Base-by-base conservation (phyloP, 2,329 filamentous ascomycete species). In the Westerdykella aurantiaca region DNA sequence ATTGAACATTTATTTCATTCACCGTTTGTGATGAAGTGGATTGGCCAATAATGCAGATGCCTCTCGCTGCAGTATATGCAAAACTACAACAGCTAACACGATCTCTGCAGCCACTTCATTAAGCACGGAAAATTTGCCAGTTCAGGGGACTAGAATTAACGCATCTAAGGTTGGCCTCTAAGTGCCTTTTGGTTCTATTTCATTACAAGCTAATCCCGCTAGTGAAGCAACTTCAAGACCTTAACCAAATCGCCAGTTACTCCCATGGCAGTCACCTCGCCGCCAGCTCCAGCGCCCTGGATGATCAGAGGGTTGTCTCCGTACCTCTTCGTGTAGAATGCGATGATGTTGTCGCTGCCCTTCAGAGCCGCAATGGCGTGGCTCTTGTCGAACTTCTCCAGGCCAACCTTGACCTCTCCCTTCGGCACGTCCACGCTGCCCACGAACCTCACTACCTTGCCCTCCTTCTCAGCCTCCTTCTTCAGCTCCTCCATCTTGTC, bases 281-380 rank as follows among this genome's bases (percentile, higher is more conserved):
- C 90, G 57, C 93, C 93, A 21, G 93, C 93, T 48, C 90, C 93
- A 31, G 88, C 89, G 47, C 93, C 93, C 73, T 97, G 91, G 51
- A 98, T 81, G 63, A 96, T 95, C 50, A 98, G 75, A 35, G 93
- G 90, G 69, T 91, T 94, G 64, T 76, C 79, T 46, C 89, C 89
- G 64, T 98, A 98, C 59, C 93, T 80, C 76, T 94, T 86, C 5
- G 93, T 98, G 72, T 96, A 95, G 76, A 98, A 96, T 75, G 85
- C 95, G 65, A 98, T 95, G 66, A 98, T 95, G 74, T 98, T 98
- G 67, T 97, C 93, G 68, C 90, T 97, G 31, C 93, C 93, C 78
- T 95, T 95, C 45, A 98, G 77, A 38, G 86, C 85, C 12, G 93
- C 93, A 71, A 98, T 96, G 11, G 93, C 87, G 63, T 94, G 88